A percentile compares a stretch with the other conserved stretches of the same genome.
Evolutionary conservation across 1,284 basidiomycete species (phyloP).

Genomic region (Tilletiopsis washingtonensis): DNA sequence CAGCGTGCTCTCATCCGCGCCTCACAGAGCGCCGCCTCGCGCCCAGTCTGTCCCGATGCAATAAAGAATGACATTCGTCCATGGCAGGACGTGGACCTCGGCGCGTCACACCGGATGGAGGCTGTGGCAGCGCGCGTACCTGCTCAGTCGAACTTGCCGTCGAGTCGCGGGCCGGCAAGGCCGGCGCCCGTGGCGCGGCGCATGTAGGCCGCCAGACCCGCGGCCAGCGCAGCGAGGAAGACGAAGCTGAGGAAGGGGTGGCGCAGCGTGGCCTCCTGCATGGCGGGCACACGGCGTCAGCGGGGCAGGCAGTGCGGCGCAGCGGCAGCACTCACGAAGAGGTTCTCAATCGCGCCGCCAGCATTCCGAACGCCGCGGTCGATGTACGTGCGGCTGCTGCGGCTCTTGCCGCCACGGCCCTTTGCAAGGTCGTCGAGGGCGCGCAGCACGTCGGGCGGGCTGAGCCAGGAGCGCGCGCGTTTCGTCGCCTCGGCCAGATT

Average conservation of each 20-base stretch:
- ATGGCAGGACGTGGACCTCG: too few relatives aligned
- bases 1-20: too few relatives aligned
- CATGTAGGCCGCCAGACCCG: background rate
- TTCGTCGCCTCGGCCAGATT: background rate
- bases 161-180: background rate
- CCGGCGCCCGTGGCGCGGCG: background rate
- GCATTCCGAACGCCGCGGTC: constrained; percentile 21
- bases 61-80: too few relatives aligned
- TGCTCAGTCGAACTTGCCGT: background rate
- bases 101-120: too few relatives aligned
- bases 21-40: too few relatives aligned
- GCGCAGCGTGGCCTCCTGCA: background rate
- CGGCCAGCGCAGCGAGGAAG: background rate
- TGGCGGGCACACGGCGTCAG: background rate
- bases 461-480: constrained; percentile 10
- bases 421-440: constrained; percentile 7
- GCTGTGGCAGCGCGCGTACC: too few relatives aligned
- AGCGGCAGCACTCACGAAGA: background rate
- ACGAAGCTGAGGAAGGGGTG: background rate
- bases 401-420: constrained; percentile 17
- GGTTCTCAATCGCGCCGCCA: constrained; percentile 9
- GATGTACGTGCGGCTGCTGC: constrained; percentile 14
- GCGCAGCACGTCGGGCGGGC: constrained; percentile 8
- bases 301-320: background rate
- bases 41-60: too few relatives aligned